Percentiles rank a stretch among this genome's conserved stretches.
Evolutionary conservation across 495 filamentous ascomycete genomes (phyloP).

Genomic region (Lophiotrema nucula): DNA sequence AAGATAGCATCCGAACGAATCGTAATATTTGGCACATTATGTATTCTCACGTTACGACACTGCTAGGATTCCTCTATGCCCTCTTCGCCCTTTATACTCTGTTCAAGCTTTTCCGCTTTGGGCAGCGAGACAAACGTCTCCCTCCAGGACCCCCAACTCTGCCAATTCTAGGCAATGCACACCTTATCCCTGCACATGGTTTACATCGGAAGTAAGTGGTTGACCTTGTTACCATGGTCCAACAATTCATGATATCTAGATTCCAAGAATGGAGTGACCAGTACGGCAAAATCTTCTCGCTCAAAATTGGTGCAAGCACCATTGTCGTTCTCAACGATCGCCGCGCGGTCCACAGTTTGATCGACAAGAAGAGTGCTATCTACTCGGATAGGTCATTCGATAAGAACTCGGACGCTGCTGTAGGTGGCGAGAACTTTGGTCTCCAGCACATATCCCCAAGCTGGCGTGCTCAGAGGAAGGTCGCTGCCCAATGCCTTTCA

Average conservation of each 20-base stretch:
- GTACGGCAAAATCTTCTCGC: conserved; percentile 32
- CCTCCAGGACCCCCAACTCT: conserved; percentile 20
- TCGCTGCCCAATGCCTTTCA: conserved; percentile 1
- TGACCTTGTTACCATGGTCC: too few relatives aligned
- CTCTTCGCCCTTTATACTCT: conserved; percentile 7
- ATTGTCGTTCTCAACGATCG: conserved; percentile 36
- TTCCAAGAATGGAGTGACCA: too few relatives aligned
- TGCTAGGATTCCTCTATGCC: conserved; percentile 3
- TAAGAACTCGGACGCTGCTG: neutral
- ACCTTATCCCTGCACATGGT: too few relatives aligned
- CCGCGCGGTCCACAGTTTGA: conserved; percentile 34
- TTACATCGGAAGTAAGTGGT: too few relatives aligned
- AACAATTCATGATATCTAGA: too few relatives aligned
- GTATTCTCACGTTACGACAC: too few relatives aligned
- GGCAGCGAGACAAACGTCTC: conserved; percentile 17
- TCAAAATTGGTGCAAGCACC: conserved; percentile 33
- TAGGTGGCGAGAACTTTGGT: conserved; percentile 4
- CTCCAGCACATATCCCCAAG: neutral
- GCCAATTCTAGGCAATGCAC: conserved; percentile 20
- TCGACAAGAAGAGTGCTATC: conserved; percentile 26
- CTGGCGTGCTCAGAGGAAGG: conserved; percentile 17
- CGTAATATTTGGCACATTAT: too few relatives aligned
- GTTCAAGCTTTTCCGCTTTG: conserved; percentile 21
- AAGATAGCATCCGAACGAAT: too few relatives aligned
- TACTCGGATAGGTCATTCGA: conserved; percentile 12